Base-by-base conservation (phyloP, 75 land plant species). In the Sequoia sempervirens region DNA sequence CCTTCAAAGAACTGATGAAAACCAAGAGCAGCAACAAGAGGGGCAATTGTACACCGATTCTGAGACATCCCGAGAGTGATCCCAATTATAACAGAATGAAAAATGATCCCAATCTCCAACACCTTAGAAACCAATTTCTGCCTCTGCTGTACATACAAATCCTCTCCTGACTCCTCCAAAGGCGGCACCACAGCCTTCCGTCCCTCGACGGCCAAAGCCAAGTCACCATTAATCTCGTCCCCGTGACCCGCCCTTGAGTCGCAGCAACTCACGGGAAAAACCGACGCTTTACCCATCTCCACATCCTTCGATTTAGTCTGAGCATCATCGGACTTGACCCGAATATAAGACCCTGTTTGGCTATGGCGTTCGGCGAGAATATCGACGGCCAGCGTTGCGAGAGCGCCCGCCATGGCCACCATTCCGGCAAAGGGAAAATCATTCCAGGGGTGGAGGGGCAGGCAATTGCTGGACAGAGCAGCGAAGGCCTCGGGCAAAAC, bases 1-100 rank as follows among this genome's bases (percentile, higher is more conserved):
- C 94, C 94, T 70, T 92, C 94, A 40, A 92, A 92, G 28, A 92
- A 87, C 79, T 91, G 94, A 34, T 92, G 94, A 64, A 92, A 91
- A 4, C 89, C 52, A 1, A 92, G 88, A 14, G 94, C 94, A 40
- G 81, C 88, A 3, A 91, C 87, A 4, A 92, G 94, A 7, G 94
- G 92, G 36, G 83, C 38, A 30, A 92, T 92, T 23, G 92, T 85
- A 66, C 94, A 92, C 72, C 61, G 72, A n/a, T 90, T 90, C 81
- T 92, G 92, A 5, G 91, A 90, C 91, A 90, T 92, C 2, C 93
- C 93, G 84, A 92, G 72, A 1, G 93, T 92, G 5, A 92, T 85
- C 11, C 93, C 93, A 18, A 92, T 90, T 34, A 92, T 92, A 52
- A 92, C 88, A 8, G 92, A 88, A 73, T 92, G 92, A 54, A 90